A percentile compares a stretch with the other conserved stretches of the same genome.
Evolutionary conservation across 805 yeast genomes (phyloP).

Genomic region (Saccharomyces eubayanus): DNA sequence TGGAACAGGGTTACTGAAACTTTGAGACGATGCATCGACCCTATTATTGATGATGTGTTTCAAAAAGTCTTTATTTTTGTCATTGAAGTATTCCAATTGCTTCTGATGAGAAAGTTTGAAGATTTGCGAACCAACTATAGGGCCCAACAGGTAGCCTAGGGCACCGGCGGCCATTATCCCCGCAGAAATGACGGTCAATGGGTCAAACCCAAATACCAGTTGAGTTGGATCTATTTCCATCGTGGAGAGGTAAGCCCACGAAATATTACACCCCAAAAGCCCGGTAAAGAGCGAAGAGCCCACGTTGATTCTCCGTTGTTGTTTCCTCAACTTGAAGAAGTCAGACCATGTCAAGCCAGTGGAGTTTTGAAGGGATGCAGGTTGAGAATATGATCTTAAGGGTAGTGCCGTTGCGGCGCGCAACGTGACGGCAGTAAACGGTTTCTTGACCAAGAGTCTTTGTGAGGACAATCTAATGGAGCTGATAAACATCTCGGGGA

Average conservation of each 20-base stretch:
- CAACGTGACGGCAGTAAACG: background rate
- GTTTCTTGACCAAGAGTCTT: background rate
- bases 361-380: background rate
- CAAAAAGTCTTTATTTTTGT: constrained; percentile 67
- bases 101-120: constrained; percentile 50
- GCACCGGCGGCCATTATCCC: constrained; percentile 66
- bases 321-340: constrained; percentile 66
- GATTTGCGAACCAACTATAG: constrained; percentile 62
- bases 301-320: constrained; percentile 61
- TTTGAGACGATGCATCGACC: constrained; percentile 87
- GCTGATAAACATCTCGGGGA: background rate
- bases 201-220: constrained; percentile 79
- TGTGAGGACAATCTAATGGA: background rate
- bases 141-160: constrained; percentile 77
- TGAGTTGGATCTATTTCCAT: constrained; percentile 84
- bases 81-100: constrained; percentile 39
- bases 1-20: constrained; percentile 92
- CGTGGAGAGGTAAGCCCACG: constrained; percentile 73
- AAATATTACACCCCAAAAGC: constrained; percentile 49
- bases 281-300: constrained; percentile 64
- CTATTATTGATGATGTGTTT: constrained; percentile 67
- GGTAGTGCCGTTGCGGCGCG: background rate
- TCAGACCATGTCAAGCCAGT: constrained; percentile 60
- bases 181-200: constrained; percentile 71
- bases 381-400: background rate